Conservation (phyloP, 768 basidiomycete species). For the Suillus subaureus region DNA sequence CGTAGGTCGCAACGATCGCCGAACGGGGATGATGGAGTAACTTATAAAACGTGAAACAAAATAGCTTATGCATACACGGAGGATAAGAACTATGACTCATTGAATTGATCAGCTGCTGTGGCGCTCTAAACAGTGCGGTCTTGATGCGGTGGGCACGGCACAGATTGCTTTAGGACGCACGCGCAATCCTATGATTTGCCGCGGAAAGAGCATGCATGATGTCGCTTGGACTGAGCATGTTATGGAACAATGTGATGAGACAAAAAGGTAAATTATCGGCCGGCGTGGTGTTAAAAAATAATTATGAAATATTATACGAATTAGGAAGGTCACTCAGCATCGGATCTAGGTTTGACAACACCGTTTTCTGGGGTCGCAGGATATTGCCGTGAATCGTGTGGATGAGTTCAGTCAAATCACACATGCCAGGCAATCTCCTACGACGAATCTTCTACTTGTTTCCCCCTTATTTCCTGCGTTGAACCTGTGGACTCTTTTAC, state of each 20-base stretch:
- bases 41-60: not conserved
- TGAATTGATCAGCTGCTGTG: conserved; percentile 4
- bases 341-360: conserved; percentile 2
- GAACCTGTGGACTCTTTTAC: not conserved
- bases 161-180: too few species aligned
- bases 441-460: conserved; percentile 4
- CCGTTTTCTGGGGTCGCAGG: not conserved
- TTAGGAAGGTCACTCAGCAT: not conserved
- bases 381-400: conserved; percentile 10
- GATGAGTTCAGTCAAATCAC: not conserved
- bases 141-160: not conserved
- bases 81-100: not conserved
- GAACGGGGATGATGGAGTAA: not conserved
- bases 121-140: not conserved
- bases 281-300: not conserved
- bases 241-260: not conserved
- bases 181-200: not conserved
- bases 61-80: not conserved
- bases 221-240: not conserved
- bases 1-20: not conserved
- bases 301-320: not conserved
- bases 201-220: not conserved
- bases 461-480: conserved; percentile 1
- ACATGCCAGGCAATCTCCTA: conserved; percentile 6
- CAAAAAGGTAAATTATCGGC: not conserved